Evolutionary conservation across 139 green algal genomes (phyloP).

Genomic region (Desmodesmus armatus): DNA sequence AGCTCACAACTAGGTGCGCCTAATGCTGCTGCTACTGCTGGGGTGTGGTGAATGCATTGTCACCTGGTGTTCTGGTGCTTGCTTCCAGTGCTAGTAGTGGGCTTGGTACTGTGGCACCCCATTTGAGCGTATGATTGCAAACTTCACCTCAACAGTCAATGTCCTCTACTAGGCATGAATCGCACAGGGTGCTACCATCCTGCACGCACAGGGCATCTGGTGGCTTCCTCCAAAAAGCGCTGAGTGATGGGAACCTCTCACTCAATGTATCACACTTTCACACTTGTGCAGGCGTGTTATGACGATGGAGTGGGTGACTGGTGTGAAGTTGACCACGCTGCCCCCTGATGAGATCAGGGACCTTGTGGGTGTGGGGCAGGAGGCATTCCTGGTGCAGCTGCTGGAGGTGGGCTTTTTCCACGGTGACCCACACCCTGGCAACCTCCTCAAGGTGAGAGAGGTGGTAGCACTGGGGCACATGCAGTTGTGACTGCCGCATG

Average conservation of each 20-base stretch:
- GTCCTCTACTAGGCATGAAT: no score
- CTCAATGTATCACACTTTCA: no score
- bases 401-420: constrained; percentile 96
- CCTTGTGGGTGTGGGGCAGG: constrained; percentile 80
- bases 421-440: constrained; percentile 80
- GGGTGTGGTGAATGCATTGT: neutral
- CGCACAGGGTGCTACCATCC: no score
- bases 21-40: neutral
- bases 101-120: no score
- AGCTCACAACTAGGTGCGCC: constrained; percentile 64
- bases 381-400: constrained; percentile 95
- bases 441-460: constrained; percentile 68
- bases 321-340: constrained; percentile 91
- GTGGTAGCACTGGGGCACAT: no score
- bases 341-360: constrained; percentile 70
- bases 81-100: no score
- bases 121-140: no score
- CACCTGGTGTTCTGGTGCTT: no score
- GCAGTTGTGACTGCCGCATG: neutral
- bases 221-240: no score
- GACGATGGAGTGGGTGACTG: constrained; percentile 92
- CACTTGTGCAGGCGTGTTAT: constrained; percentile 83
- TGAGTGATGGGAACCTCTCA: no score
- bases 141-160: no score
- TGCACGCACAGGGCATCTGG: no score